Base-by-base conservation (phyloP, 441 rosid genomes). In the Erysimum pusillum region DNA sequence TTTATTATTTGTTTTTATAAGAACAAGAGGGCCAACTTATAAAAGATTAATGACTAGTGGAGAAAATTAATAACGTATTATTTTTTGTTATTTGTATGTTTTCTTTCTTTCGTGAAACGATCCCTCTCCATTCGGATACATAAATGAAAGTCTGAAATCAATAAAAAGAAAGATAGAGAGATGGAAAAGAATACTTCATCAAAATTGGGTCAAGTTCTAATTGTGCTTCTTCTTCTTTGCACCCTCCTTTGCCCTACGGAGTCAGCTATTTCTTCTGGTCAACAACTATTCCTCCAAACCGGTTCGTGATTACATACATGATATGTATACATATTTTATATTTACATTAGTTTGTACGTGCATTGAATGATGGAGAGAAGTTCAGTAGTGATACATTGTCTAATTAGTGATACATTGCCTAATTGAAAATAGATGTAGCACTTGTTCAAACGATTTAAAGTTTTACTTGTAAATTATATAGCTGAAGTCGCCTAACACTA, bases 141-240 rank as follows among this genome's bases (percentile, higher is more conserved):
- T 17, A 48, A 48, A 17, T 48, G 22, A 48, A 48, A 17, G 6
- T 17, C 53, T 48, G 1, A 3, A 17, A 17, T 4, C 53, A 17
- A 4, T 4, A 6, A 25, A 53, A 25, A 25, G 2, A 12, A 25
- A 2, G 35, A 6, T 3, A 53, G n/a, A 25, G 2, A 53, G 8
- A 25, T 53, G 58, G 12, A 9, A 5, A 53, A 2, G 4, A 25
- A 4, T 2, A 20, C 10, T 4, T 51, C 56, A 9, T 9, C 58
- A 11, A 53, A 25, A 7, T 53, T 25, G 14, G 15, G 15, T 12
- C 58, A 53, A 53, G 9, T 53, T 11, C 58, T 53, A 3, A 22
- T 53, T 53, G 9, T 12, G 58, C 9, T 53, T 53, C 15, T 53
- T 52, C 58, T 52, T 53, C 58, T 53, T 25, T 25, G 58, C 58